Evolutionary conservation across 2,329 filamentous ascomycete species (phyloP).

Genomic region (Botrytis paeoniae): DNA sequence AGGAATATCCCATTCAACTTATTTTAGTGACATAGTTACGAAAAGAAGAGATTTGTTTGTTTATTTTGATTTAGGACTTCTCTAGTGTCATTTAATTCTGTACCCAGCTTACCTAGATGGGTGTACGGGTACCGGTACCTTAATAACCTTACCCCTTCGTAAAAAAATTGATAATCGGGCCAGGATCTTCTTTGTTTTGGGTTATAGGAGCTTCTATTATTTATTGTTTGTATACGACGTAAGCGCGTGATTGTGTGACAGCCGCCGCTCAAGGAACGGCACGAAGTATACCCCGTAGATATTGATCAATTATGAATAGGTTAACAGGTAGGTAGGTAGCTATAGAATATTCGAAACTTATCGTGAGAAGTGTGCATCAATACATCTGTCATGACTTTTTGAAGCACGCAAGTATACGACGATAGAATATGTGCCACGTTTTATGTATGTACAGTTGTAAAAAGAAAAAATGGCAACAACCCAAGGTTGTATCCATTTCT

Average conservation of each 20-base stretch:
- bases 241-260: slow-evolving; percentile 9
- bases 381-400: not conserved
- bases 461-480: not conserved
- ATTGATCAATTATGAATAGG: not conserved
- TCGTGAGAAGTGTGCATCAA: not conserved
- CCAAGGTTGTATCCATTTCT: not conserved
- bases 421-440: slow-evolving; percentile 14
- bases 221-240: slow-evolving; percentile 7
- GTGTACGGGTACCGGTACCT: not conserved
- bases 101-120: not conserved
- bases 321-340: not conserved
- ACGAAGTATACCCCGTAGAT: too few species aligned
- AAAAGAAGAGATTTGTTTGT: not conserved
- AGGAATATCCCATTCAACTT: slow-evolving; percentile 4
- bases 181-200: slow-evolving; percentile 3
- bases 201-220: not conserved
- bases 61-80: not conserved
- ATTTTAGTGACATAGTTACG: slow-evolving; percentile 8
- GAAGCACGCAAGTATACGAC: not conserved
- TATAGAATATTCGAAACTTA: not conserved
- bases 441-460: slow-evolving; percentile 14
- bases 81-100: not conserved
- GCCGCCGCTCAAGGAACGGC: not conserved
- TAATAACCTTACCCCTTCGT: not conserved
- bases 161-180: not conserved